These are phyloP conservation scores for Trichosporon coremiiforme DNA, from an alignment of 1,284 basidiomycete genomes.

Conservation along the genomic window DNA sequence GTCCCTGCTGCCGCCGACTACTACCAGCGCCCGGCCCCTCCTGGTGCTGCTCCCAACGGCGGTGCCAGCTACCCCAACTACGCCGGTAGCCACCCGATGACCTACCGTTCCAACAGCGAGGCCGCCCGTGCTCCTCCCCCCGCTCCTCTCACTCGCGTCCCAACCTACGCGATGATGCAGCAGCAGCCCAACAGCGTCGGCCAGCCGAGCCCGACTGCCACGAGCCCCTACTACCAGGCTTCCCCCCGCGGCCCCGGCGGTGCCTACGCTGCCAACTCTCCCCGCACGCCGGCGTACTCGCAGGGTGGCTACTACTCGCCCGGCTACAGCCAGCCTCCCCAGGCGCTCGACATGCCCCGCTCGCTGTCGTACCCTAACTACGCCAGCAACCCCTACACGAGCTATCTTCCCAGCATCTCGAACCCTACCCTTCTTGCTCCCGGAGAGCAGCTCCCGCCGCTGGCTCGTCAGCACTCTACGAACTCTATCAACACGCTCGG, in stretches of 20 bases:
- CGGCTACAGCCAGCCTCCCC: conserved; percentile 28
- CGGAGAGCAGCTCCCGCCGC: conserved; percentile 30
- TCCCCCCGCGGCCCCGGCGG: conserved; percentile 29
- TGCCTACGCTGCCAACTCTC: conserved; percentile 27
- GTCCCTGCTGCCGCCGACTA: conserved; percentile 1
- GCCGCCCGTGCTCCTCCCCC: conserved; percentile 34
- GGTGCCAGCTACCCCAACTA: conserved; percentile 34
- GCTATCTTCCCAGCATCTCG: conserved; percentile 31
- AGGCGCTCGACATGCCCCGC: conserved; percentile 49
- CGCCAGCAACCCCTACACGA: conserved; percentile 33
- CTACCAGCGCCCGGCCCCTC: conserved; percentile 14
- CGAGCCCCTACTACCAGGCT: conserved; percentile 31
- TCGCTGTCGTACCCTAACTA: conserved; percentile 51
- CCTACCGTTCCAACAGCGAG: conserved; percentile 47
- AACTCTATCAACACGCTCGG: conserved; percentile 31
- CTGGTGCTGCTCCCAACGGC: conserved; percentile 20
- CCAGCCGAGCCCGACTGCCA: conserved; percentile 26
- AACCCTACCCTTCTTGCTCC: conserved; percentile 20
- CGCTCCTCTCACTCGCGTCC: conserved; percentile 32
- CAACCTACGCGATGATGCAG: conserved; percentile 26
- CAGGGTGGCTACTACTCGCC: conserved; percentile 31
- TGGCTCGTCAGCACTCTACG: conserved; percentile 43
- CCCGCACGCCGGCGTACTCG: conserved; percentile 26
- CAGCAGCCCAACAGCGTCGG: conserved; percentile 21
- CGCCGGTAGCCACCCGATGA: conserved; percentile 43